Percentiles rank a stretch among this genome's conserved stretches.
Evolutionary conservation across 2,329 filamentous ascomycete genomes (phyloP).

Genomic region (Phaeosphaeriaceae sp.): DNA sequence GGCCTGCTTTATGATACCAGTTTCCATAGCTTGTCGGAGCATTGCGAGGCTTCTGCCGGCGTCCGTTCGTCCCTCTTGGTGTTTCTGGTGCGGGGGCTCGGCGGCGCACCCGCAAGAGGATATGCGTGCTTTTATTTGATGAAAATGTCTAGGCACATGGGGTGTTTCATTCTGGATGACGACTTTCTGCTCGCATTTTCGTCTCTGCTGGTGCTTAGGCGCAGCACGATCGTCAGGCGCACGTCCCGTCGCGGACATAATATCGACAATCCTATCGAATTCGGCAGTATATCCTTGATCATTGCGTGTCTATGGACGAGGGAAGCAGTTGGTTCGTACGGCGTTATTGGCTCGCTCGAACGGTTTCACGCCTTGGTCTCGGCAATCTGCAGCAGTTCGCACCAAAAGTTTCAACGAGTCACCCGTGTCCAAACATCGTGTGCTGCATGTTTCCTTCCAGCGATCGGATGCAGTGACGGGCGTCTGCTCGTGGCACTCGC

Average conservation of each 20-base stretch:
- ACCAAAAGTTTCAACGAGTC: constrained; percentile 32
- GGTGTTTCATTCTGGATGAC: constrained; percentile 12
- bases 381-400: constrained; percentile 30
- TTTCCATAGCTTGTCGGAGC: constrained; percentile 37
- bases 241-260: constrained; percentile 23
- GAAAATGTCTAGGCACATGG: constrained; percentile 25
- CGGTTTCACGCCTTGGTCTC: constrained; percentile 40
- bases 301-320: constrained; percentile 23
- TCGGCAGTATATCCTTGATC: constrained; percentile 21
- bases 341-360: neutral
- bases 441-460: constrained; percentile 27
- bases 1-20: constrained; percentile 48
- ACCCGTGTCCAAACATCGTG: constrained; percentile 22
- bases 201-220: constrained; percentile 8
- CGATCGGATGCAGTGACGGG: constrained; percentile 29
- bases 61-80: constrained; percentile 37
- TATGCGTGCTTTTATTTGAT: constrained; percentile 21
- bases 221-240: constrained; percentile 18
- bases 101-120: constrained; percentile 21
- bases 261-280: constrained; percentile 32
- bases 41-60: constrained; percentile 38
- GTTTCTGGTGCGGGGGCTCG: constrained; percentile 33
- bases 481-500: constrained; percentile 31
- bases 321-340: constrained; percentile 11
- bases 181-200: constrained; percentile 14